Evolutionary conservation across 2,329 filamentous ascomycete species (phyloP), one percentile per base, ranked within the genome.

Genomic region (Periconia macrospinosa): DNA sequence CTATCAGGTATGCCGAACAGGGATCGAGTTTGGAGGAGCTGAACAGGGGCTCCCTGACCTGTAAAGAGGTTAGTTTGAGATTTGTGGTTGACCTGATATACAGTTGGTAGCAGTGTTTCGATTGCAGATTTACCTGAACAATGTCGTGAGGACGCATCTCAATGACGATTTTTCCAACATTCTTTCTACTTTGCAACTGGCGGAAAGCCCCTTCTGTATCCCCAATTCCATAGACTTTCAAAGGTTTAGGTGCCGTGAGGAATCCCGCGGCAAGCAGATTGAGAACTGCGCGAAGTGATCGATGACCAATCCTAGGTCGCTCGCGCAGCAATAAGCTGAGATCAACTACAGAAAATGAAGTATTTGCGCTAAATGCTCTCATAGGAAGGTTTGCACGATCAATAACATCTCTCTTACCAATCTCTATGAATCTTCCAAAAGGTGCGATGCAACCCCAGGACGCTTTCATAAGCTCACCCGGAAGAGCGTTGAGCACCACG

Each of bases 361-460:
- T 30, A 35, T 53, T 53, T 13, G 27, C 33, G n/a, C 45, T 10
- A 40, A 65, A 65, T 2, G 48, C 8, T 13, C 50, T 42, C 55
- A 67, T 55, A 13, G 46, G 52, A 5, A 66, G 44, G 2, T 45
- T 54, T 1, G 33, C 51, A 1, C 33, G 20, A 2, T 48, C 53
- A 0, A 50, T 6, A 2, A 60, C 20, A 33, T 67, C 62, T 1
- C 47, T 30, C 15, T 53, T 67, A 1, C 62, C 62, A 15, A 69
- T 53, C n/a, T 69, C 65, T 3, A 69, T 49, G 37, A 67, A 49
- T 0, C 23, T 51, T 1, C 66, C 66, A 6, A 45, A 53, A 8
- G 56, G n/a, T 0, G 78, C 78, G 0, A 82, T 65, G 41, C 76
- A 79, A 6, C 69, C 53, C 60, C 57, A 65, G 0, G 72, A 76